Base-by-base conservation (phyloP, 345 rosid genomes). In the Trapa incisa region DNA sequence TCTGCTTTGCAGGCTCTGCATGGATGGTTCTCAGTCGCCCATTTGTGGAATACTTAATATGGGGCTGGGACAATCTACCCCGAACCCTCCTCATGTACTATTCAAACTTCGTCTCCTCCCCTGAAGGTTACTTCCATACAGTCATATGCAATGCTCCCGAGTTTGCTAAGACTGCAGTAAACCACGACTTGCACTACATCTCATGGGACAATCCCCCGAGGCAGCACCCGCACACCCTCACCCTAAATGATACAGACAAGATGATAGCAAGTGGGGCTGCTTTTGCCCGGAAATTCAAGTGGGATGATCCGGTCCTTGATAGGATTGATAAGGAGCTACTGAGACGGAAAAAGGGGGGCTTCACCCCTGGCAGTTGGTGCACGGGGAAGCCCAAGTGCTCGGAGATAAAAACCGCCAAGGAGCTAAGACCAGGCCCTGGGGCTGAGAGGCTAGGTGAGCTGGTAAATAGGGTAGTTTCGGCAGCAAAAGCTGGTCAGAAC, bases 41-140 rank as follows among this genome's bases (percentile, higher is more conserved):
- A 0, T 95, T 95, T 53, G 86, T 91, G 29, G 97, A 95, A 78
- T 95, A 84, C 78, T 82, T 87, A 74, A 81, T 91, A 66, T 91
- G 97, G 99, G 99, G 99, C 48, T 89, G 98, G 99, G 99, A 95
- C 68, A 95, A 95, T 74, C 81, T 95, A 64, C 99, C 99, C 1
- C 78, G 97, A 74, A 83, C 86, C n/a, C 73, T 95, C 57, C 84
- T 95, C 73, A 95, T 95, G 97, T 95, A 95, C 75, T 85, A 95
- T 81, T 67, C 97, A 58, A 95, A 95, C 70, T 95, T 95, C 43
- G 86, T 95, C 67, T 95, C 99, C 68, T 95, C 99, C 29, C 99
- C 99, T 0, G 99, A 95, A 78, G 89, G 96, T 66, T 95, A 95
- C 73, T 95, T 94, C 73, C 99, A 94, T 75, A 94, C 99, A 0